Base-by-base conservation (phyloP, 441 rosid species). In the Syzygium malaccense region DNA sequence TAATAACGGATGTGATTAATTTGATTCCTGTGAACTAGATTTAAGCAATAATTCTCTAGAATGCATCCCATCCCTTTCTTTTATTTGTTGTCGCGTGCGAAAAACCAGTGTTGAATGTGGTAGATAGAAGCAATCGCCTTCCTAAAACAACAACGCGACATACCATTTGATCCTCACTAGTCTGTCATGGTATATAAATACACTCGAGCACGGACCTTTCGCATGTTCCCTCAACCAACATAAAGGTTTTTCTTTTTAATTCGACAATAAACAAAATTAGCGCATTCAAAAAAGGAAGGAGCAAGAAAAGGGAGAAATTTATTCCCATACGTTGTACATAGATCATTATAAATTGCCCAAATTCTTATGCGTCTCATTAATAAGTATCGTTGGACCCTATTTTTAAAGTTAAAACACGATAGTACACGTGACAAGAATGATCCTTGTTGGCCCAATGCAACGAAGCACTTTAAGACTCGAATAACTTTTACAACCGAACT, bases 141-240 rank as follows among this genome's bases (percentile, higher is more conserved):
- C 30, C 64, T n/a, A 58, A 0, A 0, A 11, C 30, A 57, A 57
- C 14, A 58, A 26, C 3, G 0, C 0, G 15, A 58, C 3, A 26
- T 2, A 58, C 12, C 30, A 26, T 58, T 26, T 26, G 64, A 58
- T 58, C 3, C 28, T 58, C 30, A 58, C 64, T 6, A 1, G 2
- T 26, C 3, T 26, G 3, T 58, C 7, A 11, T 4, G 64, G 14
- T 28, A 58, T 58, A 58, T 2, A 58, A 58, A 58, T 26, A 58
- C 30, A 11, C 64, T 4, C 3, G 0, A 0, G 14, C 7, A 11
- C 28, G 26, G 28, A 57, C 48, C 48, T 7, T 45, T 45, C 48
- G 64, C 15, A 26, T 58, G 64, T 4, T 58, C 64, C 12, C 64
- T 11, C 28, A n/a, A 0, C 7, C 7, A 28, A 0, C 32, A 60